Percentiles rank a stretch among this genome's conserved stretches.
phyloP scores from a whole-genome alignment of 371 early-diverging fungal species.

The Zychaea mexicana region DNA sequence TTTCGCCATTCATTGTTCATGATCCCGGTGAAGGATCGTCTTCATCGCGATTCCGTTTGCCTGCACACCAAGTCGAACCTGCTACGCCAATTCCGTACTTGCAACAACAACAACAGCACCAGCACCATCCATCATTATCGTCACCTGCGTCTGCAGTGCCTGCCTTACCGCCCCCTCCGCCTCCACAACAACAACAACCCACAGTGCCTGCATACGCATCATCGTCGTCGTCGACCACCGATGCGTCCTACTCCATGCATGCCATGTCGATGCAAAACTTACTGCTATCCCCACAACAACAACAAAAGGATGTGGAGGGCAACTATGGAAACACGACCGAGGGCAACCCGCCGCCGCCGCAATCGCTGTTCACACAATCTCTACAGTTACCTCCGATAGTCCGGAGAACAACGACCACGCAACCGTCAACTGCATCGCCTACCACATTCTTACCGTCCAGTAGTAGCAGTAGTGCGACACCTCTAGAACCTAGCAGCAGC shows the following conservation, averaged over 20 bases:
- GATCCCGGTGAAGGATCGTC: not conserved
- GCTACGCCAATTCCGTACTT: conserved; percentile 3
- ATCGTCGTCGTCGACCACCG: not conserved
- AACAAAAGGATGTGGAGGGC: not conserved
- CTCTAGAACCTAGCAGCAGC: conserved; percentile 5
- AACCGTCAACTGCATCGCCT: not conserved
- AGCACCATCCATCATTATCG: not conserved
- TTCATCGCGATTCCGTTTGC: not conserved
- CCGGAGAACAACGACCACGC: conserved; percentile 2
- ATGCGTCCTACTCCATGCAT: not conserved
- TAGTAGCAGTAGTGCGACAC: not conserved
- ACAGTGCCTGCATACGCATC: not conserved
- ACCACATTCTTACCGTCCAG: not conserved
- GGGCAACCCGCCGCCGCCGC: not conserved
- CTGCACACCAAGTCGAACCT: not conserved
- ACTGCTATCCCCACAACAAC: not conserved
- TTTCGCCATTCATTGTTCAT: conserved; percentile 1
- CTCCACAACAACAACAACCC: not conserved
- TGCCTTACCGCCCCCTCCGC: not conserved
- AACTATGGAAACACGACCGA: not conserved
- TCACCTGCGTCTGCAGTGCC: not conserved
- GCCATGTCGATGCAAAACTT: conserved; percentile 17
- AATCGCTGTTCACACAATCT: not conserved
- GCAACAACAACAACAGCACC: not conserved
- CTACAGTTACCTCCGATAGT: conserved; percentile 9